Evolutionary conservation across 1,284 basidiomycete species (phyloP), one percentile per base, ranked within the genome.

Genomic region (Rhodotorula sp.): DNA sequence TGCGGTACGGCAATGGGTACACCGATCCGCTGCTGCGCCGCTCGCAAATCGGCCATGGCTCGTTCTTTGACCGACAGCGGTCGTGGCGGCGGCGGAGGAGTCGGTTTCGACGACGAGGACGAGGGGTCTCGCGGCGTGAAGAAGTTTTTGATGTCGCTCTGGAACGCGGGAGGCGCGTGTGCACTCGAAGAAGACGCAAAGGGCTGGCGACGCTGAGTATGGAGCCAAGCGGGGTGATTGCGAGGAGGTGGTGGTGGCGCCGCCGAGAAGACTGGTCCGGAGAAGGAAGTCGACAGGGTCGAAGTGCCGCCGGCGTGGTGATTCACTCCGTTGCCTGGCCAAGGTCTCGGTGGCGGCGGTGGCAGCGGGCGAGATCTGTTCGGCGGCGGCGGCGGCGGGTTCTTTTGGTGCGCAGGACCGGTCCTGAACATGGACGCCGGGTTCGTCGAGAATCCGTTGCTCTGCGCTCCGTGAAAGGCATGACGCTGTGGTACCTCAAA

Each of bases 1-100:
- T 54, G 57, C 31, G 75, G 75, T 5, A 76, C 68, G 2, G 26
- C 66, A 31, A 76, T 74, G 8, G 73, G 75, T 14, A 76, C 61
- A 14, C 72, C 73, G 5, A 67, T 46, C 26, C 54, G 43, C 29
- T 52, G 46, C 46, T 67, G 70, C 47, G 68, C 54, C 6, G 47
- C 54, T 14, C 59, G 18, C 64, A 74, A 43, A 31, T 62, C 31
- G 6, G 34, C 23, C 18, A 58, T n/a, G 1, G 59, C 18, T 21
- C 68, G 26, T 14, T 60, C 60, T 47, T 76, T 76, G 26, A 61
- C 46, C 46, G 66, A 64, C 21, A 62, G 48, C 29, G 54, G n/a
- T 18, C 14, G 23, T 26, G n/a, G n/a, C 29, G 29, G 51, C 34
- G 26, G 43, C 16, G 46, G 39, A 23, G 29, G 48, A 5, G 34